Conservation (phyloP, 179 eudicot species). For the Heliamphora pulchella region DNA sequence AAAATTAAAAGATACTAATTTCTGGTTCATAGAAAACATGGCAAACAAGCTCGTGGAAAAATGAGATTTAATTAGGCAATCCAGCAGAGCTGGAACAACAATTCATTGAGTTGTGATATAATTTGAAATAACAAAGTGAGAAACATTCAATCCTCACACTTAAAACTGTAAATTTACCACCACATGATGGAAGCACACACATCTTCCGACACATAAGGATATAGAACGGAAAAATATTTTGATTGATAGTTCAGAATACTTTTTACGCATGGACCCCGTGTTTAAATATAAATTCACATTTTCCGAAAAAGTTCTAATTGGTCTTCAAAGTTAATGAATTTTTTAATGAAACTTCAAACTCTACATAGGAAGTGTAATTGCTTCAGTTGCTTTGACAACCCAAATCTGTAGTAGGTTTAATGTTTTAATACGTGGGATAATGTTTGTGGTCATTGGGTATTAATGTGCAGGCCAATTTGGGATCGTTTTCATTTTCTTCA, state of each 20-base stretch:
- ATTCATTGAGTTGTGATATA: neutral
- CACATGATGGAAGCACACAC: neutral
- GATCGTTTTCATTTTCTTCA: too few relatives aligned
- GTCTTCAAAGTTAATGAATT: too few relatives aligned
- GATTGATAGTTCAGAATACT: neutral
- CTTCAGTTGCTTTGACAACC: neutral
- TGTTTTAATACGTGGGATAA: too few relatives aligned
- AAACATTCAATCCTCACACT: neutral
- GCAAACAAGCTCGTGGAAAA: neutral
- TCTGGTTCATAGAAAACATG: neutral
- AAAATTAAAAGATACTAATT: neutral
- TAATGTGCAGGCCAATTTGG: too few relatives aligned
- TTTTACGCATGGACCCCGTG: too few relatives aligned
- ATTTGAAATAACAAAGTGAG: neutral
- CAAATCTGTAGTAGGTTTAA: neutral
- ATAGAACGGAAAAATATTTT: neutral
- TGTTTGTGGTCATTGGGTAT: too few relatives aligned
- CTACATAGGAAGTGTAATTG: neutral
- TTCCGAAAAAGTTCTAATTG: neutral
- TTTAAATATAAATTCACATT: too few relatives aligned
- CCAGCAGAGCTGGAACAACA: neutral
- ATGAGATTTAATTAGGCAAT: neutral
- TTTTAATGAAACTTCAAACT: neutral
- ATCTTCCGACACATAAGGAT: neutral
- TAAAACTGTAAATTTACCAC: too few relatives aligned